Evolutionary conservation across 2,329 filamentous ascomycete genomes (phyloP), one percentile per base, ranked within the genome.

Genomic region (Colletotrichum tanaceti): DNA sequence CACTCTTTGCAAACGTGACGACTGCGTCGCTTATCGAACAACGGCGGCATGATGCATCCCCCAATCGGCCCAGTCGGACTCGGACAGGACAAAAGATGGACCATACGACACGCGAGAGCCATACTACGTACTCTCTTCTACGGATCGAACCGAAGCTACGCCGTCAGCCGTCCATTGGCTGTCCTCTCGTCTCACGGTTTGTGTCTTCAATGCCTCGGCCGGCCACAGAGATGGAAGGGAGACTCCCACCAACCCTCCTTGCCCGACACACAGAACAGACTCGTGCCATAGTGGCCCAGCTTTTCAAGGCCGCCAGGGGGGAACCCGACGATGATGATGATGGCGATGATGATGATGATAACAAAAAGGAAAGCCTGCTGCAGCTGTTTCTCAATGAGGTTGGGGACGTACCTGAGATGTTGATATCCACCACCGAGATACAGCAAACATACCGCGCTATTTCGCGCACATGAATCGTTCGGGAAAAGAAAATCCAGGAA

Each of bases 191-290:
- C 58, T 60, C 58, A 28, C 35, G 43, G 18, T 39, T 32, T 43
- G 13, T 52, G 20, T 52, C 38, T 41, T 52, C 58, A 60, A 60
- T 60, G 58, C 44, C 44, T 60, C 58, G 44, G 58, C 58, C 44
- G 22, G 18, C n/a, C 44, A 32, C 14, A 58, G 20, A 20, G 43
- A 41, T 20, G 28, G 32, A 14, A 60, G 44, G 10, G 16, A 43
- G 11, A 24, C 22, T 20, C 16, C 20, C 32, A 38, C n/a, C 5
- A 44, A 18, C 39, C 16, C 6, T n/a, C 24, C 35, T 38, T 32
- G 11, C 32, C 43, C 20, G 9, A 5, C 39, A n/a, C 24, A 24
- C 9, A 59, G 9, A 54, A 22, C n/a, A 22, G 4, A 54, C 52
- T 10, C 11, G 22, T 39, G 9, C 28, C 28, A 20, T 32, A 35